Base-by-base conservation (phyloP, 2,329 filamentous ascomycete genomes). In the Exophiala spinifera region DNA sequence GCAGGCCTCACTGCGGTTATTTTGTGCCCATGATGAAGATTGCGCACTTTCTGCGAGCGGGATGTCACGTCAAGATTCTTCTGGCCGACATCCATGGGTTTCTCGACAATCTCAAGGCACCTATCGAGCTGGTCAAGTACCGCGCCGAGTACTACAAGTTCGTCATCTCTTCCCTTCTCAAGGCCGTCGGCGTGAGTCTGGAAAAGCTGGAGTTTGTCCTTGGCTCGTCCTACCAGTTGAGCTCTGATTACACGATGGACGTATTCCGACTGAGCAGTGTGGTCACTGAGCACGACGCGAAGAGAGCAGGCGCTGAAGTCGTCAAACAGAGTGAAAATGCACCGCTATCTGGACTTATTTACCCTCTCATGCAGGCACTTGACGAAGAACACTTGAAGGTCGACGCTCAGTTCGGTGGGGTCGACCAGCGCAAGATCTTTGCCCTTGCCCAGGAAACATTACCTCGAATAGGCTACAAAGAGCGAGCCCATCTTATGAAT, bases 341-440 rank as follows among this genome's bases (percentile, higher is more conserved):
- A 8, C 82, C 87, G 2, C 70, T 95, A 51, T 84, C 81, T 53
- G 89, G 88, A 1, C 78, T 92, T 11, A 80, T 92, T 58, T 95
- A 95, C 76, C 89, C 89, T 1, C 78, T 95, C 45, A 85, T 99
- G 73, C 94, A 97, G 73, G 88, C 88, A 1, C 76, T 97, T 44
- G 92, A 97, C 67, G 92, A 97, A 74, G 81, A 94, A 75, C 85
- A 96, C 76, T 78, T 99, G 3, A 85, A 85, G 53, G 89, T 91
- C 3, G 92, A 99, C 70, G 87, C 83, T 1, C 90, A 99, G 67
- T 91, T 96, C 59, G 91, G 91, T 52, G 89, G 87, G 61, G 74
- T 80, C 23, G 92, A 96, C 66, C 91, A 96, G 74, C 77, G 91
- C 56, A 96, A 96, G 74, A 85, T 96, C 59, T 96, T 96, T 69